Evolutionary conservation across 2,329 filamentous ascomycete genomes (phyloP).

Genomic region (Pyrenophora tritici-repentis): DNA sequence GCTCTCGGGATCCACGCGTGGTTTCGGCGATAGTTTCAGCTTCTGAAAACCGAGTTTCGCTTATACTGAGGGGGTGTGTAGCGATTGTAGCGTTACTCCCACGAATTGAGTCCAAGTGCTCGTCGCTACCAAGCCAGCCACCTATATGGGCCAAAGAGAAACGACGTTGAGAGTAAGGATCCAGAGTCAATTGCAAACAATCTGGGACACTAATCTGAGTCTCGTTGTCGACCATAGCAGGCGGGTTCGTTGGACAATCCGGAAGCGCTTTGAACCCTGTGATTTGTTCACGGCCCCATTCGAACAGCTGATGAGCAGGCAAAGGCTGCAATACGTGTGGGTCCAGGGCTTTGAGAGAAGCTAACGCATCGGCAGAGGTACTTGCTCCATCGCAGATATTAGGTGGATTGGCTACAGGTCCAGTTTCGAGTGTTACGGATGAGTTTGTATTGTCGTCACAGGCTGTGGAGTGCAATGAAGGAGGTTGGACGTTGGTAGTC

Average conservation of each 20-base stretch:
- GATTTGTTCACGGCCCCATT: conserved; percentile 26
- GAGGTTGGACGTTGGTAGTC: background rate
- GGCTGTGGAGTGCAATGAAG: background rate
- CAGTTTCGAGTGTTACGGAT: background rate
- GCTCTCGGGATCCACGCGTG: conserved; percentile 7
- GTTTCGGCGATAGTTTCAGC: conserved; percentile 14
- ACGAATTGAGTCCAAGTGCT: conserved; percentile 6
- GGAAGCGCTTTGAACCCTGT: conserved; percentile 18
- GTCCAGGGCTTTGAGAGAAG: conserved; percentile 11
- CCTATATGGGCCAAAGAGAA: conserved; percentile 8
- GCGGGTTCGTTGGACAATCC: conserved; percentile 2
- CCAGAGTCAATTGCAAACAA: background rate
- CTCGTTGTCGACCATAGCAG: conserved; percentile 12
- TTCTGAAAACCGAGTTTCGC: conserved; percentile 14
- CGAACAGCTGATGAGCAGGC: conserved; percentile 14
- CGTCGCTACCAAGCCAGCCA: background rate
- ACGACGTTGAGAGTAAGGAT: conserved; percentile 4
- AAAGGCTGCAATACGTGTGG: conserved; percentile 16
- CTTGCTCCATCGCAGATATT: conserved; percentile 5
- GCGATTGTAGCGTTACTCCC: conserved; percentile 2
- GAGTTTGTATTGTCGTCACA: background rate
- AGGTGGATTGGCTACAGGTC: background rate
- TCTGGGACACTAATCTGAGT: conserved; percentile 1
- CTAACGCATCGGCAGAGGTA: conserved; percentile 10
- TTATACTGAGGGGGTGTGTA: conserved; percentile 12